Conservation (phyloP, 139 green algal species). For the Chlorella sp. region DNA sequence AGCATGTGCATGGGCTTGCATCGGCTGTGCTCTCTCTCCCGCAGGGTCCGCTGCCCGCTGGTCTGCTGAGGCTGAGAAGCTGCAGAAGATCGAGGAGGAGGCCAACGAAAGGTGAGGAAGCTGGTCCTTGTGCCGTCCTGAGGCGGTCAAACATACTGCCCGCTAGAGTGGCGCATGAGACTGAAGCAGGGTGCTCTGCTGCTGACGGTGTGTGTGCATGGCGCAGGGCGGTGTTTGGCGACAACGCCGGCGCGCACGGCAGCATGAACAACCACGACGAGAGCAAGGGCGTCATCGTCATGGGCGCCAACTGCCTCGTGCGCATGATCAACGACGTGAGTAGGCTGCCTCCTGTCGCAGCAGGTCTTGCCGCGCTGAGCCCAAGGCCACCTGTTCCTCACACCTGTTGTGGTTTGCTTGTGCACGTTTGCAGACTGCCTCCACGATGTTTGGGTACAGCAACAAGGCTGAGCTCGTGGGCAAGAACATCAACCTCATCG, state of each 20-base stretch:
- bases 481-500: constrained; percentile 24
- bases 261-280: not conserved
- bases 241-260: not conserved
- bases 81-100: constrained; percentile 3
- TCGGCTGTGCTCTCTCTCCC: no score
- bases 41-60: not conserved
- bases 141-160: no score
- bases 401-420: no score
- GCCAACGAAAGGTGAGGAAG: not conserved
- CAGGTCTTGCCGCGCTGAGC: no score
- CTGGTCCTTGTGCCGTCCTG: no score
- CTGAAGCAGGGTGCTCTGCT: no score
- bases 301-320: constrained; percentile 8
- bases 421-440: not conserved
- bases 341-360: no score
- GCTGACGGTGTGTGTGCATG: no score
- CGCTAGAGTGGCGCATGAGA: no score
- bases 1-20: no score
- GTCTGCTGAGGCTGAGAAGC: not conserved
- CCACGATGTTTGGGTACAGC: not conserved
- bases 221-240: not conserved
- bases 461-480: not conserved
- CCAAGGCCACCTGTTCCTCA: no score
- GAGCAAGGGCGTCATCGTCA: constrained; percentile 11
- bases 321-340: constrained; percentile 9